These are phyloP conservation scores for Rutstroemia sp. DNA, from an alignment of 2,329 filamentous ascomycete genomes.

Conservation along the genomic window DNA sequence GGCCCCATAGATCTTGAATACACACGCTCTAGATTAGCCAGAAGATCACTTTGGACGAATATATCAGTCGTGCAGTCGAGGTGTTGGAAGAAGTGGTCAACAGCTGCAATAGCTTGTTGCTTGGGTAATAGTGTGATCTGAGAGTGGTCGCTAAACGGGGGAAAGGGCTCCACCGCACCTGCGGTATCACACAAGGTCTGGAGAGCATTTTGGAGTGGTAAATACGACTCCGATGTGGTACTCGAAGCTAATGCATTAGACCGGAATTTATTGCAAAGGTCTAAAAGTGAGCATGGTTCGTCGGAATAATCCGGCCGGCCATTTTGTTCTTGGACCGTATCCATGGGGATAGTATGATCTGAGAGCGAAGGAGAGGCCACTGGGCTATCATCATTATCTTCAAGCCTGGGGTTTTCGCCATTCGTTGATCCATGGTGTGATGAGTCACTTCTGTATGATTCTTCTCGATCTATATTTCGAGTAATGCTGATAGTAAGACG, in stretches of 20 bases:
- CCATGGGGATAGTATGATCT: neutral
- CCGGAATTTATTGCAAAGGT: neutral
- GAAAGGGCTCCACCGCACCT: slow-evolving; percentile 2
- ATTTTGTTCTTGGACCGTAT: too few relatives aligned
- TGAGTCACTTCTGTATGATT: neutral
- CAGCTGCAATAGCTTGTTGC: neutral
- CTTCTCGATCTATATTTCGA: neutral
- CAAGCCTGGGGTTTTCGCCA: neutral
- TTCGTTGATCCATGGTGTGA: neutral
- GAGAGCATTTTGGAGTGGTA: neutral
- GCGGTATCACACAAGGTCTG: slow-evolving; percentile 4
- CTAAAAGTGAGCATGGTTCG: neutral
- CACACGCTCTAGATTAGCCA: slow-evolving; percentile 3
- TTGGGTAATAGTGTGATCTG: slow-evolving; percentile 2
- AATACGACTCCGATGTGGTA: neutral
- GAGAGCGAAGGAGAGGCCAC: neutral
- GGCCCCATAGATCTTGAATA: neutral
- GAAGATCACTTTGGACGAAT: slow-evolving; percentile 4
- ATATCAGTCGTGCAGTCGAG: slow-evolving; percentile 5
- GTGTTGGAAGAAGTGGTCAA: slow-evolving; percentile 7
- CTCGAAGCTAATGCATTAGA: neutral
- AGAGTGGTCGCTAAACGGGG: slow-evolving; percentile 1
- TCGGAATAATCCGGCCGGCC: neutral
- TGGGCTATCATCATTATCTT: neutral
- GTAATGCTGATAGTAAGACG: slow-evolving; percentile 2